phyloP scores from a whole-genome alignment of 23 red algal genomes.

The Rhodosorus marinus region DNA sequence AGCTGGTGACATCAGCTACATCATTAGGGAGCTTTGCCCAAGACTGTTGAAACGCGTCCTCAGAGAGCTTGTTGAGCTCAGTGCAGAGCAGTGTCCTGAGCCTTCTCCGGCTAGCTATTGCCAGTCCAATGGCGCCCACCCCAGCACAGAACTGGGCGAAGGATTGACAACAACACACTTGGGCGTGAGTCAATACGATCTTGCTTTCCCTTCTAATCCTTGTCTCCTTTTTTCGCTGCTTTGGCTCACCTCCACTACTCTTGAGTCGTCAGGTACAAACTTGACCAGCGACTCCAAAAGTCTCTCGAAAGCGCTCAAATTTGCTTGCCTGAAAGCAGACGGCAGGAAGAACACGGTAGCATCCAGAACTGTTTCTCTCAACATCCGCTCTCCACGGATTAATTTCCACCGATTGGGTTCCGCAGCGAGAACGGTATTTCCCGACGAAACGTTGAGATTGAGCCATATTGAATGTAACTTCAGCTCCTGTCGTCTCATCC shows the following conservation, averaged over 20 bases:
- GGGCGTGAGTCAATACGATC: too few species aligned
- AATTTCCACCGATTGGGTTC: constrained; percentile 15
- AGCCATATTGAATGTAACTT: constrained; percentile 22
- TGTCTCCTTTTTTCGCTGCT: too few species aligned
- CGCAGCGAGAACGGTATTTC: constrained; percentile 23
- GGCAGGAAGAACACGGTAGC: constrained; percentile 32
- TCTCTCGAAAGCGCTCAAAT: constrained; percentile 52
- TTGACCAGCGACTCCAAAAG: constrained; percentile 18
- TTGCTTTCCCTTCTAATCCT: too few species aligned
- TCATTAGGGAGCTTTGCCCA: neutral
- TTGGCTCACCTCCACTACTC: constrained; percentile 32
- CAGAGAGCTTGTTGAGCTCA: constrained; percentile 21
- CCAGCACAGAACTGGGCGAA: constrained; percentile 89
- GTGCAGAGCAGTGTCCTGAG: constrained; percentile 14
- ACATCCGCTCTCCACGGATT: constrained; percentile 2
- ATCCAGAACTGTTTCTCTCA: constrained; percentile 10
- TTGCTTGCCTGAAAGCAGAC: constrained; percentile 40
- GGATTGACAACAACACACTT: too few species aligned
- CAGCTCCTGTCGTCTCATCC: neutral
- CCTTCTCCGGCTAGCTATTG: constrained; percentile 8
- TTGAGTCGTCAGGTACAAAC: constrained; percentile 12
- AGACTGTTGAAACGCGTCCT: constrained; percentile 20
- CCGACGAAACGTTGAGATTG: constrained; percentile 18
- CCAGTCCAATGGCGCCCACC: constrained; percentile 53
- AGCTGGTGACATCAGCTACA: constrained; percentile 3